Evolutionary conservation across 2,329 filamentous ascomycete species (phyloP).

Genomic region (Fusarium graminum): DNA sequence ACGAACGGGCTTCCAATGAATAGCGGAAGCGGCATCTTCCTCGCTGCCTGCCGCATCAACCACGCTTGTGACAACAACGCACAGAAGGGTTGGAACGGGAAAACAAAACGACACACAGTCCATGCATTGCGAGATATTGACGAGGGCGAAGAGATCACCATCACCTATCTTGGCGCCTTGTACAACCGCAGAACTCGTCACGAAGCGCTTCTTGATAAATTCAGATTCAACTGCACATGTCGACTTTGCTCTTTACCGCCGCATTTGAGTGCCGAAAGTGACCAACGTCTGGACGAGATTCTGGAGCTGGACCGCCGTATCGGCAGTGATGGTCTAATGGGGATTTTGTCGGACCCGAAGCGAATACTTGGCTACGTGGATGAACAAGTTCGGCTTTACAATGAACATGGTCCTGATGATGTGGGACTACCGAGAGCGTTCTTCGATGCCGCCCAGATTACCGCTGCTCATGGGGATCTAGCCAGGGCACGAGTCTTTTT

Average conservation of each 20-base stretch:
- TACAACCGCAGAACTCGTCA: not conserved
- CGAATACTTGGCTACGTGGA: not conserved
- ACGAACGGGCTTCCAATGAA: not conserved
- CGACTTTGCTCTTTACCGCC: not conserved
- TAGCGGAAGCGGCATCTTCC: not conserved
- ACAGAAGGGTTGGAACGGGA: not conserved
- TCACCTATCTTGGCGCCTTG: not conserved
- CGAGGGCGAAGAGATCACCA: not conserved
- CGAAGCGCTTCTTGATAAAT: not conserved
- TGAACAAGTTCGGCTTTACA: slow-evolving; percentile 2
- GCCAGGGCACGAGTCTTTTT: slow-evolving; percentile 1
- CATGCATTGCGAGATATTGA: slow-evolving; percentile 4
- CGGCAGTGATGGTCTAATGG: not conserved
- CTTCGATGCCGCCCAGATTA: slow-evolving; percentile 2
- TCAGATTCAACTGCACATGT: not conserved
- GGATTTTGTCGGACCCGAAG: not conserved
- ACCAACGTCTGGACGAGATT: not conserved
- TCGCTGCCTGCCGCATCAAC: not conserved
- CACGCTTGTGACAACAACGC: slow-evolving; percentile 4
- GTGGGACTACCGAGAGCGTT: not conserved
- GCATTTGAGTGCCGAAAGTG: not conserved
- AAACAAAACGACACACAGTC: not conserved
- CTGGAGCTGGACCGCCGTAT: not conserved
- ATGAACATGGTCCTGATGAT: not conserved
- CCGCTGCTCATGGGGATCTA: not conserved